phyloP scores from a whole-genome alignment of 75 land plant species.

The Pinus taeda region DNA sequence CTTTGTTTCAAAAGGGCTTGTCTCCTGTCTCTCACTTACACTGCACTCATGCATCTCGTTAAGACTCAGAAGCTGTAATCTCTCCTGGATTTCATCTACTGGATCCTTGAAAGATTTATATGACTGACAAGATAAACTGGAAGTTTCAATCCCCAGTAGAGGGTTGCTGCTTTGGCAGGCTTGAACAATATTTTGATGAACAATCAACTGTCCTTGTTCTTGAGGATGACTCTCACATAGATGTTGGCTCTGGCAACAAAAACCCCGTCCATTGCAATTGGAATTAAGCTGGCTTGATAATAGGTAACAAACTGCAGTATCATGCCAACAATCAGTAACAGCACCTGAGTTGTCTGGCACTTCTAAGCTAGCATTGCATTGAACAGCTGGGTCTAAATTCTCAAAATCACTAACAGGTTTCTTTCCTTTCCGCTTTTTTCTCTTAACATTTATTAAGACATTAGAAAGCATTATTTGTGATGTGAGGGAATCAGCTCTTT shows the following conservation, averaged over 20 bases:
- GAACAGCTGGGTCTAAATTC: not conserved
- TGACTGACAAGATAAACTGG: too few species aligned
- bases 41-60: not conserved
- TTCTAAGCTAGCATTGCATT: not conserved
- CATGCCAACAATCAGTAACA: not conserved
- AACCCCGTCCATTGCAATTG: not conserved
- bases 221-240: not conserved
- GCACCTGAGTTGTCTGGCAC: not conserved
- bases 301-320: not conserved
- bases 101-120: not conserved
- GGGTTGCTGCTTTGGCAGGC: not conserved
- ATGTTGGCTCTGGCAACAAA: not conserved
- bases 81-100: not conserved
- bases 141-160: not conserved
- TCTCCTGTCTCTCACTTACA: slow-evolving; percentile 3
- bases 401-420: not conserved
- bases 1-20: slow-evolving; percentile 14
- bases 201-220: not conserved
- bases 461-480: not conserved
- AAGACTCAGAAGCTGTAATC: not conserved
- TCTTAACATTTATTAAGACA: not conserved
- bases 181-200: not conserved
- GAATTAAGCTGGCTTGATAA: not conserved
- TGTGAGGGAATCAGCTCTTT: not conserved
- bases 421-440: not conserved